Conservation (phyloP, 306 rosid genomes). For the Sophora flavescens region DNA sequence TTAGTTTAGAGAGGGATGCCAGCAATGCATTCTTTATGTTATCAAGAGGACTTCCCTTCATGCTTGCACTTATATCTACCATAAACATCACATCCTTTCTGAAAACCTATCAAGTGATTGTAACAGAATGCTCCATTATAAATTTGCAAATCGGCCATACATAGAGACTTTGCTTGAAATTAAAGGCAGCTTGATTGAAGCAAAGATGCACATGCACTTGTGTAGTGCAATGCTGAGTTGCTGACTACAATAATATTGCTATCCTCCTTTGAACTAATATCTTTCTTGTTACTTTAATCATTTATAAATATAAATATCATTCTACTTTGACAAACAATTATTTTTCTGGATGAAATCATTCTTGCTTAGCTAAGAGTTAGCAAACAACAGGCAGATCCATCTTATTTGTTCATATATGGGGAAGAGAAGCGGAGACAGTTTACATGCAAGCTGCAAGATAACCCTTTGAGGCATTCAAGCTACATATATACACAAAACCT, state of each 20-base stretch:
- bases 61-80: slow-evolving; percentile 87
- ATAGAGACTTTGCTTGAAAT: slow-evolving; percentile 1
- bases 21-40: slow-evolving; percentile 69
- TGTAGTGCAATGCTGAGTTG: no score
- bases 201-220: background rate
- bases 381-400: slow-evolving; percentile 24
- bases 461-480: slow-evolving; percentile 21
- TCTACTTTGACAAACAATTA: background rate
- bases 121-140: slow-evolving; percentile 12
- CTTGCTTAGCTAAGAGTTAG: background rate
- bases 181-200: slow-evolving; percentile 37
- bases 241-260: slow-evolving; percentile 24
- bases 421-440: slow-evolving; percentile 23
- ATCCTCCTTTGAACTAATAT: slow-evolving; percentile 10
- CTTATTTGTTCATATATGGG: slow-evolving; percentile 4
- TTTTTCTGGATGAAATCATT: slow-evolving; percentile 18
- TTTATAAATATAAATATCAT: slow-evolving; percentile 30
- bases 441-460: slow-evolving; percentile 27
- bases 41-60: slow-evolving; percentile 84
- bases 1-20: slow-evolving; percentile 73
- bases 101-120: slow-evolving; percentile 66
- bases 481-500: slow-evolving; percentile 32
- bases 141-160: background rate
- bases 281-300: slow-evolving; percentile 1
- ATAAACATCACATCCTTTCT: slow-evolving; percentile 80